These are phyloP conservation scores for Colletotrichum lini DNA, from an alignment of 2,329 filamentous ascomycete genomes.

Conservation along the genomic window DNA sequence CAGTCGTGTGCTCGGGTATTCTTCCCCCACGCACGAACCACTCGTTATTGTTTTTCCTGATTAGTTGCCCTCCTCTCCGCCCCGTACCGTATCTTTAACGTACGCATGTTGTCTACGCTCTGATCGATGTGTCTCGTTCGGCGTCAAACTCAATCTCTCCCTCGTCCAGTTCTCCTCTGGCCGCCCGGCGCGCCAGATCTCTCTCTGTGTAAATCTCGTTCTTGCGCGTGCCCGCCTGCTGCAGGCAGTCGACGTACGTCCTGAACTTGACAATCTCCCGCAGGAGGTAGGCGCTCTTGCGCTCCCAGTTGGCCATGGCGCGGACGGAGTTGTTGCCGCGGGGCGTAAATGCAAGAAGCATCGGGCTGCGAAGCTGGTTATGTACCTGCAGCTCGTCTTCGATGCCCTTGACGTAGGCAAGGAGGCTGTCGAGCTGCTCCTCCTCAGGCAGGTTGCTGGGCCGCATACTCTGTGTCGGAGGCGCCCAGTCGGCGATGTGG, in stretches of 20 bases:
- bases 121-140: conserved; percentile 54
- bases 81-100: neutral
- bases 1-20: conserved; percentile 19
- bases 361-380: conserved; percentile 88
- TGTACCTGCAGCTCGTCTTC: conserved; percentile 89
- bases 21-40: neutral
- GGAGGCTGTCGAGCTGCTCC: conserved; percentile 84
- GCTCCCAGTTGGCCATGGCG: conserved; percentile 97
- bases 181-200: conserved; percentile 65
- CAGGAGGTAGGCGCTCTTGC: conserved; percentile 91
- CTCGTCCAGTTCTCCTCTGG: conserved; percentile 62
- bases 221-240: conserved; percentile 78
- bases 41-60: neutral
- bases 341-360: conserved; percentile 91
- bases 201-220: conserved; percentile 78
- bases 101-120: conserved; percentile 43
- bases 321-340: conserved; percentile 84
- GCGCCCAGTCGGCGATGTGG: conserved; percentile 88
- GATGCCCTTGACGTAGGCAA: conserved; percentile 85
- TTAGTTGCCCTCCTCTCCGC: neutral
- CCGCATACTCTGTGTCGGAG: conserved; percentile 91
- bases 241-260: conserved; percentile 91
- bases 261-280: conserved; percentile 97
- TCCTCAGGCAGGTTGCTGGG: conserved; percentile 83
- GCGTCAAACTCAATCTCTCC: conserved; percentile 54